Percentiles rank a stretch among this genome's conserved stretches.
Evolutionary conservation across 2,329 filamentous ascomycete genomes (phyloP).

Genomic region (Xylariales sp.): DNA sequence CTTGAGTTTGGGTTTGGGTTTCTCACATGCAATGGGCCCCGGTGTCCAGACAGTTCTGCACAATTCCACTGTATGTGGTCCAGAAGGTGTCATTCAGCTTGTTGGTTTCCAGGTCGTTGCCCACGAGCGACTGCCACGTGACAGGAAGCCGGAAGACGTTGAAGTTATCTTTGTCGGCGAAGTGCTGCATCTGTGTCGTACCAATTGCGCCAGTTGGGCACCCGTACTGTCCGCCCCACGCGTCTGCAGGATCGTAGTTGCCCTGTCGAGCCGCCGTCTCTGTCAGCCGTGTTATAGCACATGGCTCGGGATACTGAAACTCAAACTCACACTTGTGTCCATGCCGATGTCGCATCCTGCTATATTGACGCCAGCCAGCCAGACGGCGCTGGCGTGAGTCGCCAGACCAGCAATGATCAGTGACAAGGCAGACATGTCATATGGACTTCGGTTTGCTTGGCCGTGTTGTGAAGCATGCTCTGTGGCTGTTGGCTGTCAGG

Average conservation of each 20-base stretch:
- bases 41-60: constrained; percentile 44
- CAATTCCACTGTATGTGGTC: constrained; percentile 41
- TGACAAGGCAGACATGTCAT: too few relatives aligned
- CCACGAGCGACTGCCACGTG: constrained; percentile 48
- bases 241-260: too few relatives aligned
- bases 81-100: constrained; percentile 36
- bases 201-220: background rate
- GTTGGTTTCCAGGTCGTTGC: constrained; percentile 36
- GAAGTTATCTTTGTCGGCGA: constrained; percentile 43
- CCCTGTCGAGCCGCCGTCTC: constrained; percentile 11
- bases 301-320: constrained; percentile 8
- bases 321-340: constrained; percentile 11
- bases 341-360: constrained; percentile 21
- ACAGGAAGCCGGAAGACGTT: constrained; percentile 50
- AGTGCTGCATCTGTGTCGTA: constrained; percentile 58
- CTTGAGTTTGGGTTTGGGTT: too few relatives aligned
- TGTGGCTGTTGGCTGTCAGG: too few relatives aligned
- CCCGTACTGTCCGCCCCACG: too few relatives aligned
- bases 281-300: constrained; percentile 10
- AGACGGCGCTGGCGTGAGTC: too few relatives aligned
- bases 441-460: too few relatives aligned
- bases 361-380: constrained; percentile 20
- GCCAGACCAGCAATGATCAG: too few relatives aligned
- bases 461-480: too few relatives aligned
- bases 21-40: constrained; percentile 47